phyloP scores from a whole-genome alignment of 352 stramenopile species.

The Phytophthora pinifolia region DNA sequence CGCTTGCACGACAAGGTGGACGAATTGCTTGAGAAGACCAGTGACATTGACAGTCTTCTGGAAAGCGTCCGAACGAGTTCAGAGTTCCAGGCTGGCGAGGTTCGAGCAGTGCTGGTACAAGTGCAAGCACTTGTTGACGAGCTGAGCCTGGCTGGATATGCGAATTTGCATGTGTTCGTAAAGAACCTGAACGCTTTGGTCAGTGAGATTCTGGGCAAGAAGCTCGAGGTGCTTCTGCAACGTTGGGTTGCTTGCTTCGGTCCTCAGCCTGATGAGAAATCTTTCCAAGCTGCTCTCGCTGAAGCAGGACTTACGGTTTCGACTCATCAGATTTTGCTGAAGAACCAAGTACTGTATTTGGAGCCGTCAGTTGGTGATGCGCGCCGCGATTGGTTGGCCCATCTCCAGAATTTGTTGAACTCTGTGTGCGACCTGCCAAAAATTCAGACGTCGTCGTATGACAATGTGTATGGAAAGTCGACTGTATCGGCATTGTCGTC shows the following conservation, averaged over 20 bases:
- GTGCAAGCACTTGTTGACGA: slow-evolving; percentile 94
- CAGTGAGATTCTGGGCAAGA: slow-evolving; percentile 77
- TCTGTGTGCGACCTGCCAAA: slow-evolving; percentile 94
- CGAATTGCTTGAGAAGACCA: slow-evolving; percentile 93
- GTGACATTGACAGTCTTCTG: slow-evolving; percentile 92
- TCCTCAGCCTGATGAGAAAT: slow-evolving; percentile 60
- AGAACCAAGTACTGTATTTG: slow-evolving; percentile 97
- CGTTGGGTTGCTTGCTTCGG: slow-evolving; percentile 76
- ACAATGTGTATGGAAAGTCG: slow-evolving; percentile 83
- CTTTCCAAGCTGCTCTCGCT: slow-evolving; percentile 43
- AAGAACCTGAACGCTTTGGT: slow-evolving; percentile 91
- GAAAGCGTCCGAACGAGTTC: slow-evolving; percentile 57
- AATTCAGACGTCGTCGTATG: slow-evolving; percentile 85
- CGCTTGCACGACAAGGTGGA: slow-evolving; percentile 98
- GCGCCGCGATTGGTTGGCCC: slow-evolving; percentile 82
- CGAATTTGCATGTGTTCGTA: slow-evolving; percentile 92
- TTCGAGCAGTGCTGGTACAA: slow-evolving; percentile 71
- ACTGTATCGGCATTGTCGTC: slow-evolving; percentile 60
- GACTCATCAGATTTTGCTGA: slow-evolving; percentile 94
- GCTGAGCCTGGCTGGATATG: slow-evolving; percentile 94
- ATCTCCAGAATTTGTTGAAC: slow-evolving; percentile 94
- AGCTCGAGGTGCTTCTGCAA: slow-evolving; percentile 64
- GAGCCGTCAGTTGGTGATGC: slow-evolving; percentile 94
- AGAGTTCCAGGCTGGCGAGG: slow-evolving; percentile 54
- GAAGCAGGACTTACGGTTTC: slow-evolving; percentile 46